Base-by-base conservation (phyloP, 306 rosid genomes). In the Prunus fruticosa region DNA sequence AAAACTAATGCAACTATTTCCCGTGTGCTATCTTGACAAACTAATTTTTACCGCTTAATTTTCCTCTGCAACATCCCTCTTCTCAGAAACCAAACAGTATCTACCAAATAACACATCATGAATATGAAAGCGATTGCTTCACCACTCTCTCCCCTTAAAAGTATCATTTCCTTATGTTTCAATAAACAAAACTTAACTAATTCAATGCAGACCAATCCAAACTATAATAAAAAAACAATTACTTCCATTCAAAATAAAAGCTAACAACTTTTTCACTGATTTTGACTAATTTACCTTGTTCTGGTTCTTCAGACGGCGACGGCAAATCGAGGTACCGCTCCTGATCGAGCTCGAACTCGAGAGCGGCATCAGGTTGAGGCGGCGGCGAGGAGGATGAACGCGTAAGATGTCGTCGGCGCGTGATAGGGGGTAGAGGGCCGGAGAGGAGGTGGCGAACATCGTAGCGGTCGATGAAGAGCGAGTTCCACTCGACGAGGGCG, bases 381-480 rank as follows among this genome's bases (percentile, higher is more conserved):
- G 51, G 73, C 5, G 73, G 73, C n/a, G 73, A 76, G 8, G 72
- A 75, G 8, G 78, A 75, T 2, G 50, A 50, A 61, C 16, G 62
- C 18, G 28, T 52, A 56, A 15, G 86, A 62, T 53, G 77, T 47
- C 81, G 85, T 38, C 96, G 94, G 70, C 89, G 91, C 78, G 79
- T 86, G 69, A 91, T 90, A 0, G 96, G 88, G 0, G 96, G 96
- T 22, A 83, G 82, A 53, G 93, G 94, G 68, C 43, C 57, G 23
- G 94, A 9, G 69, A 90, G 96, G 75, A 93, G 93, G 79, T 93
- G 98, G 45, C 98, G 96, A 20, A 93, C 98, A 56, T 93, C 98
- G 89, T 89, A 90, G 28, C 98, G 98, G 27, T 93, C 98, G 68
- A 93, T 93, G 51, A 79, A 85, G 58, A 93, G 98, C n/a, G 94